Evolutionary conservation across 345 rosid genomes (phyloP).

Genomic region (Populus pruinosa): DNA sequence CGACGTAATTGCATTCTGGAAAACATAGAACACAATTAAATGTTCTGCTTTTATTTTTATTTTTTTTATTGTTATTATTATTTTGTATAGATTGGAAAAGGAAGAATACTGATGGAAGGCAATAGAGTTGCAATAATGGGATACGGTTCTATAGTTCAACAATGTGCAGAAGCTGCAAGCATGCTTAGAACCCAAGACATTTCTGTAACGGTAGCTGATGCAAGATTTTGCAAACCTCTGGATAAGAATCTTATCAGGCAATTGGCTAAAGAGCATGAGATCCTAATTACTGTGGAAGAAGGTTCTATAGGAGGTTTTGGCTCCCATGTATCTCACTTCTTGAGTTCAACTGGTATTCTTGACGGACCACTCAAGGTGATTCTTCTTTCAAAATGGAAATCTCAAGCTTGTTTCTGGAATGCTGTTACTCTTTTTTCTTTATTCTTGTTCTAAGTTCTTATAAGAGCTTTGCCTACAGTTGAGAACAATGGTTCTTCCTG

Average conservation of each 20-base stretch:
- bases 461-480: conserved; percentile 34
- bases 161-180: conserved; percentile 54
- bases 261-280: conserved; percentile 67
- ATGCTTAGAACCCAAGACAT: conserved; percentile 42
- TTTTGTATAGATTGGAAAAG: conserved; percentile 64
- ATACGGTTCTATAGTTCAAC: conserved; percentile 75
- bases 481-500: conserved; percentile 70
- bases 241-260: conserved; percentile 60
- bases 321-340: conserved; percentile 76
- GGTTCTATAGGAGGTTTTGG: conserved; percentile 89
- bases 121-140: conserved; percentile 71
- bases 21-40: conserved; percentile 3
- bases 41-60: background rate
- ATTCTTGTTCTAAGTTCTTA: conserved; percentile 2
- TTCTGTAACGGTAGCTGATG: conserved; percentile 70
- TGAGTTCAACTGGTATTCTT: conserved; percentile 61
- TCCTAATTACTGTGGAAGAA: conserved; percentile 77
- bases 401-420: conserved; percentile 2
- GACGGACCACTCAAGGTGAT: conserved; percentile 77
- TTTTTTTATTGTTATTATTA: background rate
- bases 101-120: conserved; percentile 71
- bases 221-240: conserved; percentile 89
- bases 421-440: background rate
- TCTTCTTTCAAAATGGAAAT: background rate
- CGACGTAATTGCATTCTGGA: background rate